phyloP scores from a whole-genome alignment of 495 filamentous ascomycete genomes.

The Parathielavia hyrcaniae region DNA sequence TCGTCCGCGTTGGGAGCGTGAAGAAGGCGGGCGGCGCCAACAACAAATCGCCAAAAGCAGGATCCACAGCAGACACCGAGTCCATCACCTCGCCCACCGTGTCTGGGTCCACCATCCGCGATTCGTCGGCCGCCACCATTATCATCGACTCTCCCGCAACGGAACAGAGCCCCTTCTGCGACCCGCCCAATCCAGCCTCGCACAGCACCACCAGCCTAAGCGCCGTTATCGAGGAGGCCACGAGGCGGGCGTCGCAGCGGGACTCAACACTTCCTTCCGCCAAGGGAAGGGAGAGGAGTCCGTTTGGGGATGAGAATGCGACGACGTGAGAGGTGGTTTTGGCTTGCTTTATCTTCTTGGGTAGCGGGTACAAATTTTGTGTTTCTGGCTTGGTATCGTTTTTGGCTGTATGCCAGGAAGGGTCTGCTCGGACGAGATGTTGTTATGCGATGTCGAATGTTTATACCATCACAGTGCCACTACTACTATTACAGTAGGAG shows the following conservation, averaged over 20 bases:
- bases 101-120: slow-evolving; percentile 26
- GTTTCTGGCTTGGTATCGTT: too few relatives aligned
- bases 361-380: too few relatives aligned
- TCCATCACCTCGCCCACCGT: slow-evolving; percentile 22
- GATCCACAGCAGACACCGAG: slow-evolving; percentile 20
- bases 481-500: too few relatives aligned
- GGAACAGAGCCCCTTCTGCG: slow-evolving; percentile 55
- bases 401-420: too few relatives aligned
- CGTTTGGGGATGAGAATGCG: slow-evolving; percentile 53
- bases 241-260: slow-evolving; percentile 37
- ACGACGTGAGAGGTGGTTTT: slow-evolving; percentile 16
- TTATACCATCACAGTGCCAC: too few relatives aligned
- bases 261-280: slow-evolving; percentile 25
- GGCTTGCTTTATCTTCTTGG: too few relatives aligned
- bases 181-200: slow-evolving; percentile 40
- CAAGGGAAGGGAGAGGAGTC: slow-evolving; percentile 40
- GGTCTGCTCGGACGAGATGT: too few relatives aligned
- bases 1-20: slow-evolving; percentile 48
- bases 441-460: too few relatives aligned
- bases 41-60: slow-evolving; percentile 15
- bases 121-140: slow-evolving; percentile 41
- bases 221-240: slow-evolving; percentile 49
- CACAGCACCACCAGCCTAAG: slow-evolving; percentile 45
- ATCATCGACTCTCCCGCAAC: slow-evolving; percentile 45
- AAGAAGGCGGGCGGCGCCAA: slow-evolving; percentile 41